Evolutionary conservation across 768 basidiomycete species (phyloP), one percentile per base, ranked within the genome.

Genomic region (Sistotremastrum niveocremeum): DNA sequence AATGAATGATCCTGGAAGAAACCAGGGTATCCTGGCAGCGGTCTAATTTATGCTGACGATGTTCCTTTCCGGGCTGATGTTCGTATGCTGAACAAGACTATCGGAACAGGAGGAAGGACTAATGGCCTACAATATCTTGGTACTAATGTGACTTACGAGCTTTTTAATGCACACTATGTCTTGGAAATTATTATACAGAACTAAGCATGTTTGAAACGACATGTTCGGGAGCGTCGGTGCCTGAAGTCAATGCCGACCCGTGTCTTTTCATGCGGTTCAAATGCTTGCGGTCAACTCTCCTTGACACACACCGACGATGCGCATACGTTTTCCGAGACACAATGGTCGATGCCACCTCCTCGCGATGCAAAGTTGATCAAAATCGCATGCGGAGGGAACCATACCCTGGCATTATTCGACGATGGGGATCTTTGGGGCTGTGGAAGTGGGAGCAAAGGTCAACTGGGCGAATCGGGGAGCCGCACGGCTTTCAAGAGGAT

Each of bases 1-100:
- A 43, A 86, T 91, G 84, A 69, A 65, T 8, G 84, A 86, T 56
- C 84, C 84, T 0, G 81, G 84, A 52, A 73, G 84, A n/a, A 74
- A 74, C 8, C 79, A 80, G 55, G 65, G 67, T 6, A 63, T 62
- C 3, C 51, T 74, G 46, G 59, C 67, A 20, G 20, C 20, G 20
- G 20, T 20, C 20, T 20, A 20, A 20, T 20, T 20, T 20, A 20
- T 20, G 20, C 20, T 20, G 20, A 20, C 20, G 20, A 20, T 20
- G 20, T 20, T 20, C 20, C 20, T 20, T 20, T 20, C 20, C 20
- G 20, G 20, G 20, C 2, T 20, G 20, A 20, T 20, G 20, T 20
- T 20, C 20, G 20, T 20, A 20, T 20, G 20, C 20, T 20, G 20
- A 2, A 20, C 20, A 20, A 20, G 20, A 20, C 2, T 20, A 20